Base-by-base conservation (phyloP, 805 yeast species). In the Kodamaea nitidulidarum region DNA sequence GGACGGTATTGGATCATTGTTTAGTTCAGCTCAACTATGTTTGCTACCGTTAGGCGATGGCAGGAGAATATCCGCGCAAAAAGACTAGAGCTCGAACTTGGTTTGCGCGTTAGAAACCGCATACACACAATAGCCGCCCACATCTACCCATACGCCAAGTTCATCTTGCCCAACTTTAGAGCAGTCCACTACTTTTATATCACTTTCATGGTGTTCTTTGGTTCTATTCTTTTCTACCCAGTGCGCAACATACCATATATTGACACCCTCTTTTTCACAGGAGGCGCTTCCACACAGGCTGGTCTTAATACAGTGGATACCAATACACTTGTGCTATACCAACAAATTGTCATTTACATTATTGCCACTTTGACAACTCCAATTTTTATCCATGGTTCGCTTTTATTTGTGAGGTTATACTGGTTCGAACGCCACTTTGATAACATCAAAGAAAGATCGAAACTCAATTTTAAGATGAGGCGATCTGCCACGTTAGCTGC, bases 391-490 rank as follows among this genome's bases (percentile, higher is more conserved):
- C 95, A 93, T 57, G 78, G 95, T 0, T 73, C 76, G 1, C 65
- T 93, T 25, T 80, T 88, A 7, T 78, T 87, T 45, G 66, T 90
- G 7, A 73, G 98, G 36, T 66, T 93, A 33, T 86, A 85, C 57
- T 85, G 95, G 87, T 93, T 86, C 61, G 95, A 88, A 57, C 76
- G 87, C 47, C 75, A 82, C 50, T 88, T 93, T 60, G 91, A 87
- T 55, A 78, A 82, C 48, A 90, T 93, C 57, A 82, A 82, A 45
- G 77, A 71, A 43, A 73, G 74, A 38, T 86, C 97, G n/a, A 85
- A 84, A 53, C 56, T 77, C 43, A 84, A 90, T 56, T 84, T 80
- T 58, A 77, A 78, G 54, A 80, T 88, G 84, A 77, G 98, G 52
- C 71, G 96, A 44, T 78, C 88, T 0, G 80, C 83, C 7, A 84